phyloP scores from a whole-genome alignment of 768 basidiomycete genomes.

The Sarcodon aspratus region DNA sequence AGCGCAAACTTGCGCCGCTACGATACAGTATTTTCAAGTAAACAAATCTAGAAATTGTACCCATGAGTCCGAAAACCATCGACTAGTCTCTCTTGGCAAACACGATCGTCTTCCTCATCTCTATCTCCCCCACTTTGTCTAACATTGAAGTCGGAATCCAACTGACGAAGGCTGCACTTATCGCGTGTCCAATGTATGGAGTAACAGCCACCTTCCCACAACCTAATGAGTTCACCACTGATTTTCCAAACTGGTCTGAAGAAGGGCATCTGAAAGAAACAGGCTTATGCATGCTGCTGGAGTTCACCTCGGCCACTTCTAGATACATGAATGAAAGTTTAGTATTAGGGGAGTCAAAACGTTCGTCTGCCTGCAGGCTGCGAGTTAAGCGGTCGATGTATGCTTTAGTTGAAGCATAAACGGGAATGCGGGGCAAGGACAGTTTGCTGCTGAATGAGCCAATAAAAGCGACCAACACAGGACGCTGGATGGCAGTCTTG shows the following conservation, averaged over 20 bases:
- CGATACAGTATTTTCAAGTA: no score
- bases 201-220: constrained; percentile 9
- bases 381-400: constrained; percentile 13
- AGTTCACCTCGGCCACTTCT: constrained; percentile 11
- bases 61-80: no score
- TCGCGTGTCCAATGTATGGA: constrained; percentile 12
- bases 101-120: no score
- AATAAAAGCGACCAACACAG: constrained; percentile 13
- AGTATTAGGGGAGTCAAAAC: constrained; percentile 6
- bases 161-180: constrained; percentile 5
- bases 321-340: constrained; percentile 14
- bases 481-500: constrained; percentile 6
- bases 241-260: constrained; percentile 10
- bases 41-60: no score
- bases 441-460: constrained; percentile 12
- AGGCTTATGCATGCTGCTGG: constrained; percentile 1
- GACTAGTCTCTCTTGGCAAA: no score
- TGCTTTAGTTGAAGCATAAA: constrained; percentile 14
- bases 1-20: no score
- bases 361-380: constrained; percentile 15
- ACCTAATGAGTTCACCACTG: constrained; percentile 10
- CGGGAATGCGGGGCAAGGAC: constrained; percentile 11
- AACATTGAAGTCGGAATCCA: no score
- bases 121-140: no score
- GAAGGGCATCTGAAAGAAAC: constrained; percentile 5